Evolutionary conservation across 495 filamentous ascomycete genomes (phyloP), one percentile per base, ranked within the genome.

Genomic region (Penicillium parvum): DNA sequence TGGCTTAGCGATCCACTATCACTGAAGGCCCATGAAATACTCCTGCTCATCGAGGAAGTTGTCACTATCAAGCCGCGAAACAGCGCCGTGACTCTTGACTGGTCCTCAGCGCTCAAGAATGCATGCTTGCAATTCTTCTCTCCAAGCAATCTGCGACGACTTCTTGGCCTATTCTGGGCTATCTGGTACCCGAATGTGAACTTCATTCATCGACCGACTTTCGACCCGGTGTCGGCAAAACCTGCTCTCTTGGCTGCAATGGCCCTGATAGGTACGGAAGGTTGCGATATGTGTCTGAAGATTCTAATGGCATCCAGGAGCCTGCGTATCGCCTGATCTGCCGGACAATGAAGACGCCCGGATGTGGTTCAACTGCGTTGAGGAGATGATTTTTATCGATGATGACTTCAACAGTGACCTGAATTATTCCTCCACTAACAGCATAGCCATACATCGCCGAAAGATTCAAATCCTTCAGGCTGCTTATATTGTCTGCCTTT

Each of bases 401-500:
- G 51, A 58, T 7, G 51, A 55, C 35, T 58, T 58, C 30, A 55
- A 58, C 40, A 48, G 41, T 42, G 51, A 55, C 27, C n/a, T 45
- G 23, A 36, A 32, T 19, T 47, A 40, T 25, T 22, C 44, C 2
- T 18, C 29, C 1, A 36, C 29, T 2, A 34, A 25, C 0, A 41
- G 28, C 18, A 37, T 53, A 19, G 21, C 32, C 1, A 32, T 18
- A 0, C 43, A 55, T 23, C 26, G 44, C 7, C 44, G 42, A 26
- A 55, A 52, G 17, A 32, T 58, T 1, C 55, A 55, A 19, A 44
- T 48, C 5, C 34, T 58, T 4, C 54, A 61, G 20, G 57, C 54
- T n/a, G 50, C 57, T 3, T 61, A 58, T 28, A 49, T 61, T 27
- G 57, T 58, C 17, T 58, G 54, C 27, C 45, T 53, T 4, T 55